phyloP scores from a whole-genome alignment of 2,329 filamentous ascomycete genomes.

The Pseudogymnoascus sp. region DNA sequence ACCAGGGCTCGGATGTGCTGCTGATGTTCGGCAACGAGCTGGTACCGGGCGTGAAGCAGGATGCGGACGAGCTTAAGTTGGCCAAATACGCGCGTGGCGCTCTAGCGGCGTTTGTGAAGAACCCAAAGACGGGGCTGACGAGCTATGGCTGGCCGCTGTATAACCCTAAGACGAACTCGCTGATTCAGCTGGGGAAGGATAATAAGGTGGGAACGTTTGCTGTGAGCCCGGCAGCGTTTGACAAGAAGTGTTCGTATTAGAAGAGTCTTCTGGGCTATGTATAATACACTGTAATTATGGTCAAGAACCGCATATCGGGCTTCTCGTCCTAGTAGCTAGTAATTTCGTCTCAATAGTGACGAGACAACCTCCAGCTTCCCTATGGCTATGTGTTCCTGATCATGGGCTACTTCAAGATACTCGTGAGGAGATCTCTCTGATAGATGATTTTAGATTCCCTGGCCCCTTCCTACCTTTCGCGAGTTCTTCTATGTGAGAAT shows the following conservation, averaged over 20 bases:
- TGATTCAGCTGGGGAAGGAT: conserved; percentile 25
- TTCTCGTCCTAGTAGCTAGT: no score
- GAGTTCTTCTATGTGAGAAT: neutral
- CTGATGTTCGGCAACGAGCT: conserved; percentile 29
- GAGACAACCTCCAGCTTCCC: no score
- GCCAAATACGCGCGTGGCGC: conserved; percentile 32
- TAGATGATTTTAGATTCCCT: neutral
- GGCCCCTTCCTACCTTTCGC: neutral
- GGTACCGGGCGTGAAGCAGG: conserved; percentile 17
- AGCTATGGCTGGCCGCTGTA: conserved; percentile 29
- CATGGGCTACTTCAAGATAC: no score
- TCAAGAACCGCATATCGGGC: no score
- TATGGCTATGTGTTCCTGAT: no score
- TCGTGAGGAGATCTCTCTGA: neutral
- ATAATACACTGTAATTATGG: neutral
- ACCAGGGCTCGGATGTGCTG: conserved; percentile 30
- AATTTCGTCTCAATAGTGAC: no score
- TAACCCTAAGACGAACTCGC: conserved; percentile 18
- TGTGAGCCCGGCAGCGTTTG: neutral
- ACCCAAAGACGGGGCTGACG: conserved; percentile 30
- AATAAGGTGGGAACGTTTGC: conserved; percentile 23
- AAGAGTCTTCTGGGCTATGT: neutral
- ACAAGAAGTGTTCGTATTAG: neutral
- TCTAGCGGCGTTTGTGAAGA: conserved; percentile 35
- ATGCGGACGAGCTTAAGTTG: conserved; percentile 25